Evolutionary conservation across 2,329 filamentous ascomycete genomes (phyloP), one percentile per base, ranked within the genome.

Genomic region (Fusarium sp.): DNA sequence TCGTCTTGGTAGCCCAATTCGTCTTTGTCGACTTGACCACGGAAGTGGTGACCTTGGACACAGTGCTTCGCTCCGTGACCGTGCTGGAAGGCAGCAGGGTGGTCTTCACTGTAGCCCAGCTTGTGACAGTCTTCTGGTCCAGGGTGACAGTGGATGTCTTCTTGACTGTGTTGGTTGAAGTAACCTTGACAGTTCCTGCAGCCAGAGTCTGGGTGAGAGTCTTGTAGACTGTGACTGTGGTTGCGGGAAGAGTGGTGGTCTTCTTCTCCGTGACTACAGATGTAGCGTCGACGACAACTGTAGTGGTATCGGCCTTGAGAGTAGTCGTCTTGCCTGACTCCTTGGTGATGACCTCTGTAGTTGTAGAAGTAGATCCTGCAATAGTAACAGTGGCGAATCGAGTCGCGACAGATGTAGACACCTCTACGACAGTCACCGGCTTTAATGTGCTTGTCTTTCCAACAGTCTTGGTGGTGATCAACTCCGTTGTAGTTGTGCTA

Each of bases 31-130:
- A n/a, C 58, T 71, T 73, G 13, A 73, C 37, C 4, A 64, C 49
- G 9, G 70, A 73, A 6, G 71, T 71, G 18, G 66, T 73, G 6
- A 46, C 57, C 62, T 73, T 73, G 37, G 58, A 73, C 4, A 73
- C 67, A 7, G 71, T 73, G 16, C 67, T 73, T 30, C 58, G 62
- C 40, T 60, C 1, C 13, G 73, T 77, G 1, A 67, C 68, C 0
- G 73, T 75, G 47, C 71, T 75, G 0, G 72, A 77, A 0, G 77
- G 74, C 53, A 67, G 71, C 21, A 78, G 38, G 1, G 77, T 79
- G 4, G 75, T 73, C 59, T 76, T 78, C 15, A 75, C 74, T 6
- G 77, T 78, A 5, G 67, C 38, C 77, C 75, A 76, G 32, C 54
- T 67, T 3, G 71, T 74, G 2, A 64, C 46, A 15, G 71, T 73